phyloP scores from a whole-genome alignment of 768 basidiomycete genomes.

The Mycena vulgaris region DNA sequence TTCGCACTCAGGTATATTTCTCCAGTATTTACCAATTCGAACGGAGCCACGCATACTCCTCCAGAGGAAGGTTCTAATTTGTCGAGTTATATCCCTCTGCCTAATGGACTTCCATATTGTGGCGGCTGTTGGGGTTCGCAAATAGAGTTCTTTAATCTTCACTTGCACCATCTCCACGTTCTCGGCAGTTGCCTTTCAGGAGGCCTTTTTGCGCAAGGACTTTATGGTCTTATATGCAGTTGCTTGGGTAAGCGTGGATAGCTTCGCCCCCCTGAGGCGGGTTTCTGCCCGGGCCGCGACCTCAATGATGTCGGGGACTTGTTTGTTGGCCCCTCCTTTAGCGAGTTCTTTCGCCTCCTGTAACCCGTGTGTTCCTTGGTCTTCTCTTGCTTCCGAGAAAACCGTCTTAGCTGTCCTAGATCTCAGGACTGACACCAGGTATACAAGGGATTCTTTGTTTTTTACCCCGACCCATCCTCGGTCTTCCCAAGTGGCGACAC shows the following conservation, averaged over 20 bases:
- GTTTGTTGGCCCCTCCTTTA: too few relatives aligned
- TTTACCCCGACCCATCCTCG: slow-evolving; percentile 11
- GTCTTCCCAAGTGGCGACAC: slow-evolving; percentile 11
- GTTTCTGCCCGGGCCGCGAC: too few relatives aligned
- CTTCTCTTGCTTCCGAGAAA: background rate
- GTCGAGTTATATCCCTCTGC: background rate
- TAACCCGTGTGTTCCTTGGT: too few relatives aligned
- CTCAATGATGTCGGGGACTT: too few relatives aligned
- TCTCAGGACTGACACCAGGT: background rate
- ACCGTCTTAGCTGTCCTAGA: background rate
- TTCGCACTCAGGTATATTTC: slow-evolving; percentile 27
- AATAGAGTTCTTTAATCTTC: background rate
- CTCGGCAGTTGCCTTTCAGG: background rate
- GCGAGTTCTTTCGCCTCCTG: too few relatives aligned
- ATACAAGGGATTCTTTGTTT: background rate
- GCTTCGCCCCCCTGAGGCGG: background rate
- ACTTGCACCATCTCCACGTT: background rate
- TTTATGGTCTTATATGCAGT: background rate
- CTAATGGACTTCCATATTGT: background rate
- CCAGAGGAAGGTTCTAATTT: slow-evolving; percentile 25
- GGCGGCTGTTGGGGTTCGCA: background rate
- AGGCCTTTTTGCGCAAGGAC: background rate
- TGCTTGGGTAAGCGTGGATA: background rate
- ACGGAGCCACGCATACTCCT: slow-evolving; percentile 6
- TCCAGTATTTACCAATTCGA: slow-evolving; percentile 28